phyloP scores from a whole-genome alignment of 331 rosid genomes.

The Saraca asoca region DNA sequence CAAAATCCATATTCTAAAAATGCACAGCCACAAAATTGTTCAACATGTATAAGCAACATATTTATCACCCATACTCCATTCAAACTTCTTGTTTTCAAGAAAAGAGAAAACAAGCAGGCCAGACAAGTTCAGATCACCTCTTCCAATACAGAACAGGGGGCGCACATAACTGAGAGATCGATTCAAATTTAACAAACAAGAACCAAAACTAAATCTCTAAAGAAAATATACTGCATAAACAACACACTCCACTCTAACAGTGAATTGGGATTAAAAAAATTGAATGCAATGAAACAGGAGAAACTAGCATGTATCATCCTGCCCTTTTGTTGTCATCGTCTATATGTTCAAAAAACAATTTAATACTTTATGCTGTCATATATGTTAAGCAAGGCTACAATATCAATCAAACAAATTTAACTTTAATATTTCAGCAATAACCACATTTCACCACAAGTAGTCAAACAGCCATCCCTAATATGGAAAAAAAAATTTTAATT shows the following conservation, averaged over 20 bases:
- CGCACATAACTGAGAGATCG: not conserved
- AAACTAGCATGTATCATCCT: not conserved
- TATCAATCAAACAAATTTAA: not conserved
- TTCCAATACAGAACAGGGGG: no score
- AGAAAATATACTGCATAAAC: conserved; percentile 5
- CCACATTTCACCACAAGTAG: not conserved
- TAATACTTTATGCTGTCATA: conserved; percentile 1
- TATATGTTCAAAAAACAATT: conserved; percentile 11
- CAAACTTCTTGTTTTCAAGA: no score
- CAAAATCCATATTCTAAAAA: no score
- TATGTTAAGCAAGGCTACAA: not conserved
- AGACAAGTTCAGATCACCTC: no score
- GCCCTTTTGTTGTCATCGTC: not conserved
- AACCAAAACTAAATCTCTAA: conserved; percentile 15
- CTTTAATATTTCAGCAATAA: conserved; percentile 4
- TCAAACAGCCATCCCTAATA: not conserved
- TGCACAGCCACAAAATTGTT: no score
- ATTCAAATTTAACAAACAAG: conserved; percentile 21
- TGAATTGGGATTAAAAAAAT: not conserved
- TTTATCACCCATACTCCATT: no score
- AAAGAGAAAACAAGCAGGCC: no score
- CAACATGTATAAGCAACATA: no score
- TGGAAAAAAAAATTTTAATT: not conserved
- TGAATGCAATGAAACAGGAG: no score
- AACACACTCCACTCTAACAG: no score